Conservation (phyloP, 352 stramenopile genomes). For the Globisporangium barbulae region DNA sequence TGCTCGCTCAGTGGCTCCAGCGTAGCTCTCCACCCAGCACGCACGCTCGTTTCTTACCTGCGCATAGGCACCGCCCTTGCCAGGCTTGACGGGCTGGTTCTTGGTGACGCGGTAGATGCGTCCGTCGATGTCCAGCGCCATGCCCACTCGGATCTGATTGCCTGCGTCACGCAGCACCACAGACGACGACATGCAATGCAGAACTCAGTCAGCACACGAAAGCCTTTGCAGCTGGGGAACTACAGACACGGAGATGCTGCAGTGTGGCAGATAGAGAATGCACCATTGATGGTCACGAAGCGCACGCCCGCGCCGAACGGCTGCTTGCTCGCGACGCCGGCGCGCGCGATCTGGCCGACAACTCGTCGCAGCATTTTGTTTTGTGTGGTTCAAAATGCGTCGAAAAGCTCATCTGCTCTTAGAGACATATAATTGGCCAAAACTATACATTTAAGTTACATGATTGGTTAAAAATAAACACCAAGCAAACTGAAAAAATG, state of each 20-base stretch:
- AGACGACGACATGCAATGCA: neutral
- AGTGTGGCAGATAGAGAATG: neutral
- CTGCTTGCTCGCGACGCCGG: slow-evolving; percentile 10
- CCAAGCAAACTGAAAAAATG: slow-evolving; percentile 3
- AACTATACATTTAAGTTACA: neutral
- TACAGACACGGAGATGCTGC: too few relatives aligned
- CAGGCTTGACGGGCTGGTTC: slow-evolving; percentile 82
- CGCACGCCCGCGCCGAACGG: slow-evolving; percentile 34
- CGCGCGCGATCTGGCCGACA: slow-evolving; percentile 31
- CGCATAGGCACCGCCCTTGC: slow-evolving; percentile 81
- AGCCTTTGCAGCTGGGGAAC: neutral
- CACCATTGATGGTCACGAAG: slow-evolving; percentile 73
- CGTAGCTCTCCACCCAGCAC: too few relatives aligned
- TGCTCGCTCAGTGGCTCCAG: neutral
- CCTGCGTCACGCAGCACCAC: slow-evolving; percentile 28
- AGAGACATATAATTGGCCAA: neutral
- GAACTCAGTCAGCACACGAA: neutral
- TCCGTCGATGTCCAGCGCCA: slow-evolving; percentile 80
- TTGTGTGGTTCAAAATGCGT: slow-evolving; percentile 10
- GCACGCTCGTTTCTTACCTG: slow-evolving; percentile 28
- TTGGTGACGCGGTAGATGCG: slow-evolving; percentile 85
- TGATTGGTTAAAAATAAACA: neutral
- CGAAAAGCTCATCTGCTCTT: neutral
- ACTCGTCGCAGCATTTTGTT: slow-evolving; percentile 40
- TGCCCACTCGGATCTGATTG: slow-evolving; percentile 79